Evolutionary conservation across 768 basidiomycete genomes (phyloP).

Genomic region (Pleurotus eryngii): DNA sequence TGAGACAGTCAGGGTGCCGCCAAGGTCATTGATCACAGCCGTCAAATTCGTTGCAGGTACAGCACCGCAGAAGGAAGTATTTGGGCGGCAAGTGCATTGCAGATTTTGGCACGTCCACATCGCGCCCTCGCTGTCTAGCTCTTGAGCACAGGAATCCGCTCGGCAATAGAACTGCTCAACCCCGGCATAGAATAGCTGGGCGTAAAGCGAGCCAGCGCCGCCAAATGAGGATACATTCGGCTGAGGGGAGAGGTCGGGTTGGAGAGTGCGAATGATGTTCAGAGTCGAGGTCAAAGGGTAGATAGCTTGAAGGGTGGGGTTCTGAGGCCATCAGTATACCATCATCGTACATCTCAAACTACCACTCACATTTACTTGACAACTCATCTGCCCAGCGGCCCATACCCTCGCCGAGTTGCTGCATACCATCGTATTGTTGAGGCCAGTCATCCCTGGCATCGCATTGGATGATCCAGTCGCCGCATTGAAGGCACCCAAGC

Average conservation of each 20-base stretch:
- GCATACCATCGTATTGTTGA: slow-evolving; percentile 72
- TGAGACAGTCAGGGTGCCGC: slow-evolving; percentile 62
- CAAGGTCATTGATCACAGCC: slow-evolving; percentile 58
- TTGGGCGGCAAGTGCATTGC: slow-evolving; percentile 66
- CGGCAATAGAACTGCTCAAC: slow-evolving; percentile 87
- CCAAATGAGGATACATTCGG: slow-evolving; percentile 63
- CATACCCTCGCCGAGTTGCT: slow-evolving; percentile 68
- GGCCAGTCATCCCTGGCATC: slow-evolving; percentile 25
- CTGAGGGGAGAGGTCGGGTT: slow-evolving; percentile 66
- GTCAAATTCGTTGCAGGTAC: slow-evolving; percentile 46
- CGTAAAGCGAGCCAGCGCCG: slow-evolving; percentile 46
- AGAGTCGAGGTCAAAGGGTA: slow-evolving; percentile 71
- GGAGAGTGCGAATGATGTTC: slow-evolving; percentile 75
- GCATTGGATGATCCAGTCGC: slow-evolving; percentile 29
- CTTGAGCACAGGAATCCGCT: slow-evolving; percentile 70
- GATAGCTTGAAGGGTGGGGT: slow-evolving; percentile 77
- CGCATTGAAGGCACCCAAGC: slow-evolving; percentile 58
- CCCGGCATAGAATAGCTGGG: slow-evolving; percentile 75
- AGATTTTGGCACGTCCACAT: slow-evolving; percentile 75
- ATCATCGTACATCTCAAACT: too few species aligned
- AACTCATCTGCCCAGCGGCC: slow-evolving; percentile 81
- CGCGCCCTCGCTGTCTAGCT: slow-evolving; percentile 32
- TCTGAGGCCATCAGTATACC: slow-evolving; percentile 37
- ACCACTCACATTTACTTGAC: slow-evolving; percentile 61
- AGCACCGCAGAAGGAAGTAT: slow-evolving; percentile 75